phyloP scores from a whole-genome alignment of 202 grass and related monocot genomes.

The Panicum hallii region DNA sequence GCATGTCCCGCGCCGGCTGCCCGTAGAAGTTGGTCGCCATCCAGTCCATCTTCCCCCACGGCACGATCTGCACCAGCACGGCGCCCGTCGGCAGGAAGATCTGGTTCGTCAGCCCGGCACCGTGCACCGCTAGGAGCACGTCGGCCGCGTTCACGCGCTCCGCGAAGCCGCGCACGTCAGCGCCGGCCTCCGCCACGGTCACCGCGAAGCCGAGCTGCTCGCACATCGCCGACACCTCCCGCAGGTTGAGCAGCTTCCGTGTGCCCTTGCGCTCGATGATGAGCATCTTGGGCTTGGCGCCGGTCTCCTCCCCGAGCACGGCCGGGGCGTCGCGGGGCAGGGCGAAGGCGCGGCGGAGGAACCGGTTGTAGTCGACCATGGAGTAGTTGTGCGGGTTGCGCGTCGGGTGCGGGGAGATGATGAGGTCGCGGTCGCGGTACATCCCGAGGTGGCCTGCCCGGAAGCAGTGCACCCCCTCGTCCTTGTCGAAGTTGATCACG shows the following conservation, averaged over 20 bases:
- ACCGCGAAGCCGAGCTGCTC: slow-evolving; percentile 73
- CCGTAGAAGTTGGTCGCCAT: slow-evolving; percentile 83
- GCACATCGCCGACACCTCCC: slow-evolving; percentile 42
- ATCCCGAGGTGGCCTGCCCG: slow-evolving; percentile 55
- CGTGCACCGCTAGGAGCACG: slow-evolving; percentile 84
- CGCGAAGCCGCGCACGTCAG: slow-evolving; percentile 61
- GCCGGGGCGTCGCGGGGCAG: slow-evolving; percentile 57
- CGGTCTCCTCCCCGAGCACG: slow-evolving; percentile 49
- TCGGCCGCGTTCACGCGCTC: slow-evolving; percentile 67
- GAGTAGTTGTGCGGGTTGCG: slow-evolving; percentile 73
- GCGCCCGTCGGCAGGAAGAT: slow-evolving; percentile 80
- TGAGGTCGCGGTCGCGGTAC: slow-evolving; percentile 73
- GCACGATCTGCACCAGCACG: slow-evolving; percentile 81
- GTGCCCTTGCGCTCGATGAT: slow-evolving; percentile 71
- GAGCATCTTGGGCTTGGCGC: slow-evolving; percentile 60
- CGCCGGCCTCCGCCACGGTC: slow-evolving; percentile 60
- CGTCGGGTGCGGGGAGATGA: slow-evolving; percentile 71
- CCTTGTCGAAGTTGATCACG: slow-evolving; percentile 70
- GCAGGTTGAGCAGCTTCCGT: slow-evolving; percentile 77
- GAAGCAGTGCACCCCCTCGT: slow-evolving; percentile 77
- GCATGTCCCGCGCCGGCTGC: slow-evolving; percentile 75
- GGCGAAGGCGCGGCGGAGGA: slow-evolving; percentile 58
- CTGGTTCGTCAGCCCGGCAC: slow-evolving; percentile 86
- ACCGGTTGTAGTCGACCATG: slow-evolving; percentile 79
- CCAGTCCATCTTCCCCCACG: slow-evolving; percentile 94